Evolutionary conservation across 805 yeast species (phyloP), one percentile per base, ranked within the genome.

Genomic region (Candida maltosa): DNA sequence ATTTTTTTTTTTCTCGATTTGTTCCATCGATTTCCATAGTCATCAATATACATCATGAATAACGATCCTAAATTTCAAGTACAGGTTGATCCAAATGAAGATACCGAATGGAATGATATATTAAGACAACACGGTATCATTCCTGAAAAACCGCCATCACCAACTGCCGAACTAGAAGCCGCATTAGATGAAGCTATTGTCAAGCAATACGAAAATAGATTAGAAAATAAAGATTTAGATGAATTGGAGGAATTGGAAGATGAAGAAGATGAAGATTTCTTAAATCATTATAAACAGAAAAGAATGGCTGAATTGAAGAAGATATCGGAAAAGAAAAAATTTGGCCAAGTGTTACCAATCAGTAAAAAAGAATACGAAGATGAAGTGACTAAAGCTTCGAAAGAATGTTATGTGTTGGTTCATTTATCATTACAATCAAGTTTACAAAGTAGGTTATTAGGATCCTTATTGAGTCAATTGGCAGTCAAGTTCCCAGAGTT

Each of bases 31-130:
- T 16, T 16, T 16, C 14, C 5, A 16, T 17, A 28, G 11, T 28
- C 16, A 17, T 7, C 14, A 16, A 12, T 25, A 7, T 10, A 25
- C 34, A 39, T 7, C 25, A 46, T 44, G 47, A 36, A 38, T 16
- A 32, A 51, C 31, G 44, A 79, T 22, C 28, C 30, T n/a, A 74
- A 81, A 64, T 70, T 83, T 36, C 87, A 80, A 46, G 88, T 88
- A 32, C 87, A 88, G 60, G 96, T 89, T 36, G 89, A 93, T 60
- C 97, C 96, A 23, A 77, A 76, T 42, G 99, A 93, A 60, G 99
- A 93, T 57, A 93, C 98, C 0, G 98, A 93, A 59, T 93, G 99
- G 98, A 93, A 93, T 56, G 99, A 93, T 59, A 88, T 93, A 46
- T 70, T 93, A 29, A 70, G 99, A 45, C 75, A 77, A 3, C 86